Percentiles rank a stretch among this genome's conserved stretches.
Evolutionary conservation across 1,284 basidiomycete genomes (phyloP).

Genomic region (Fomes fomentarius): DNA sequence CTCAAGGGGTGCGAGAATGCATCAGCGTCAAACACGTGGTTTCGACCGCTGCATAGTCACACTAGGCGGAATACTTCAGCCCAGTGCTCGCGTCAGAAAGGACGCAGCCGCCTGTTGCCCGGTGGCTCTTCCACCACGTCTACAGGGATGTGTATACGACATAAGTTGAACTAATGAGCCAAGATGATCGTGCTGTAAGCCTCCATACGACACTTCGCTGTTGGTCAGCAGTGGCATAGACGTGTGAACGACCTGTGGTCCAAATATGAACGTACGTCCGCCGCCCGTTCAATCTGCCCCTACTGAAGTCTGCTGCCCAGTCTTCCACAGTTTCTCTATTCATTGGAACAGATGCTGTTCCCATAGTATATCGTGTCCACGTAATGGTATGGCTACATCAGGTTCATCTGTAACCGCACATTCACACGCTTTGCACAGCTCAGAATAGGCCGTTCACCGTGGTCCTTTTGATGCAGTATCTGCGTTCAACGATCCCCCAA

Average conservation of each 20-base stretch:
- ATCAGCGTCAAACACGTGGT: neutral
- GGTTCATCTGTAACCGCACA: neutral
- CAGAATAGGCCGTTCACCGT: no score
- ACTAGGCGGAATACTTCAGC: neutral
- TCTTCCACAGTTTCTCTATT: conserved; percentile 4
- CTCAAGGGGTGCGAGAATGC: neutral
- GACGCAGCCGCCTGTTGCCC: neutral
- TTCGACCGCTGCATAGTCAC: conserved; percentile 5
- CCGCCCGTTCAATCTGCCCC: conserved; percentile 9
- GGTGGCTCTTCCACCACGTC: neutral
- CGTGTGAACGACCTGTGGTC: conserved; percentile 16
- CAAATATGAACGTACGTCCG: conserved; percentile 14
- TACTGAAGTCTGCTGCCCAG: conserved; percentile 9
- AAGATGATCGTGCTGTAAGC: neutral
- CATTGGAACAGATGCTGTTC: conserved; percentile 2
- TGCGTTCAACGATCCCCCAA: no score
- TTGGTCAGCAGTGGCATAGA: conserved; percentile 20
- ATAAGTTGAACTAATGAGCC: no score
- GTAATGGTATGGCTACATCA: conserved; percentile 11
- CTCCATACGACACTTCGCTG: neutral
- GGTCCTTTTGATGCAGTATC: no score
- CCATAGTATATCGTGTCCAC: conserved; percentile 7
- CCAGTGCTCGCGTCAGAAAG: neutral
- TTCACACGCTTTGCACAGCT: conserved; percentile 18
- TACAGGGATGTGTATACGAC: conserved; percentile 1